Evolutionary conservation across 2,329 filamentous ascomycete genomes (phyloP).

Genomic region (Gyromitra esculenta): DNA sequence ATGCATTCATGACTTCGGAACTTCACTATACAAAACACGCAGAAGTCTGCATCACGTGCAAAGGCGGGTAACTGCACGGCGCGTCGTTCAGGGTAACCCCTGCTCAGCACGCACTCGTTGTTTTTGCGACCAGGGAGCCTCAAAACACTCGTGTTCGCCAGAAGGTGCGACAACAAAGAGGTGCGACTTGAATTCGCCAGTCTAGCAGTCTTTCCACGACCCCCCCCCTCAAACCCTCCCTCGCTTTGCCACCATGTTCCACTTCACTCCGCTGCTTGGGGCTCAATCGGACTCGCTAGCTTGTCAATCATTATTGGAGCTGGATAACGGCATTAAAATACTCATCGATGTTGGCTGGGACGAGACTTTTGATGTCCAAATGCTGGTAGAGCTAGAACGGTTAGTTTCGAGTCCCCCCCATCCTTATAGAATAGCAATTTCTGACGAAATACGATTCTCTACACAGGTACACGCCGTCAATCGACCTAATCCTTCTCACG

Average conservation of each 20-base stretch:
- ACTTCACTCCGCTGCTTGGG: conserved; percentile 89
- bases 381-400: conserved; percentile 90
- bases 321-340: conserved; percentile 95
- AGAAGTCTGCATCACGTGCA: conserved; percentile 18
- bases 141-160: conserved; percentile 31
- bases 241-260: conserved; percentile 75
- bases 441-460: conserved; percentile 51
- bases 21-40: background rate
- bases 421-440: background rate
- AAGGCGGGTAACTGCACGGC: conserved; percentile 17
- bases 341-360: conserved; percentile 97
- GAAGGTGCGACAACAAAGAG: conserved; percentile 25
- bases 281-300: conserved; percentile 86
- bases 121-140: conserved; percentile 40
- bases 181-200: background rate
- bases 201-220: background rate
- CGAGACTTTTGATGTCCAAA: conserved; percentile 82
- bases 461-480: conserved; percentile 81
- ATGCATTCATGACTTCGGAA: background rate
- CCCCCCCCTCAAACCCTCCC: background rate
- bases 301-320: conserved; percentile 93
- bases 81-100: conserved; percentile 45
- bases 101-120: conserved; percentile 20
- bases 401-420: conserved; percentile 8
- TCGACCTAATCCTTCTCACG: conserved; percentile 92